Conservation (phyloP, 1,284 basidiomycete species). For the Cryptococcus sp. region DNA sequence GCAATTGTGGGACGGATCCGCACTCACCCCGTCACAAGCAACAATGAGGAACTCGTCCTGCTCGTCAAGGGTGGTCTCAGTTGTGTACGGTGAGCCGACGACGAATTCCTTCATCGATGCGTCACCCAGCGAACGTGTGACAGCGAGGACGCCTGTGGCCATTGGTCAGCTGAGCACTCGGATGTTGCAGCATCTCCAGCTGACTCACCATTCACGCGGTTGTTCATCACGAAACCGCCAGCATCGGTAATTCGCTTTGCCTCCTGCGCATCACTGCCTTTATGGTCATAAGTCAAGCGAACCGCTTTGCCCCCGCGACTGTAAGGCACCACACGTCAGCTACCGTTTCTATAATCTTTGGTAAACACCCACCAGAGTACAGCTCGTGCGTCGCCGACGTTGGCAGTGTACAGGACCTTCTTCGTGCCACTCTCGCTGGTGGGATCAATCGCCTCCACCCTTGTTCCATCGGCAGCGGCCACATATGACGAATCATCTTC, state of each 20-base stretch:
- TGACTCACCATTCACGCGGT: constrained; percentile 80
- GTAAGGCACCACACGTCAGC: not conserved
- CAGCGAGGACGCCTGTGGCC: constrained; percentile 74
- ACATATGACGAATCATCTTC: constrained; percentile 28
- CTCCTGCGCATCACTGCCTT: constrained; percentile 95
- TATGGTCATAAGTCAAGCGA: constrained; percentile 96
- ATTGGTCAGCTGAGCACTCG: not conserved
- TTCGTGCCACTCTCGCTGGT: constrained; percentile 51
- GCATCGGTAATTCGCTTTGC: constrained; percentile 97
- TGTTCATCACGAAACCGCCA: constrained; percentile 98
- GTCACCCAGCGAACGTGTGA: constrained; percentile 94
- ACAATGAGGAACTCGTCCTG: constrained; percentile 94
- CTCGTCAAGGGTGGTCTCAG: constrained; percentile 85
- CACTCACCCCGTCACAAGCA: constrained; percentile 92
- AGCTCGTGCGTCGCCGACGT: constrained; percentile 70
- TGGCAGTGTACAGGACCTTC: constrained; percentile 91
- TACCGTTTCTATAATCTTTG: not conserved
- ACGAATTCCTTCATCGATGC: constrained; percentile 99
- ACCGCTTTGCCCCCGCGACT: constrained; percentile 85
- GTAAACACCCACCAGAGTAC: constrained; percentile 47
- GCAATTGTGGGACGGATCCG: not conserved
- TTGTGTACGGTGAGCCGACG: constrained; percentile 96
- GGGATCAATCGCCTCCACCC: constrained; percentile 50
- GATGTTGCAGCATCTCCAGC: not conserved
- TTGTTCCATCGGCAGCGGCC: constrained; percentile 34